phyloP scores from a whole-genome alignment of 495 filamentous ascomycete species.

The Aspergillus olivimuriae region DNA sequence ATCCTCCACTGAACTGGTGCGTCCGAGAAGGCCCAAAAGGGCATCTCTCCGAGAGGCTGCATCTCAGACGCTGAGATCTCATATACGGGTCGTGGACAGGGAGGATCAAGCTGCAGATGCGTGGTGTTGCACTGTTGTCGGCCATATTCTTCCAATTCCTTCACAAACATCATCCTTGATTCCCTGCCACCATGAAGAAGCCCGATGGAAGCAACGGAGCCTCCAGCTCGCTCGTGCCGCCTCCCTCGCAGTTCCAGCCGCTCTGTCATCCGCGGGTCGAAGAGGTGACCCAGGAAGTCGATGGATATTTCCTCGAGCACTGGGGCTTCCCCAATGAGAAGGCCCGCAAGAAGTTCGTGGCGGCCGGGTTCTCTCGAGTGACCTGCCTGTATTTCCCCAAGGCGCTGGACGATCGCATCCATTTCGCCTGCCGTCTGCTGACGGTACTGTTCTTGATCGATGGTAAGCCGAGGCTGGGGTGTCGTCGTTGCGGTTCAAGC shows the following conservation, averaged over 20 bases:
- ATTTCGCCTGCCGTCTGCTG: slow-evolving; percentile 23
- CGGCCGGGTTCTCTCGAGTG: slow-evolving; percentile 26
- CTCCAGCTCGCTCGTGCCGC: background rate
- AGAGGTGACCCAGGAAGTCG: slow-evolving; percentile 10
- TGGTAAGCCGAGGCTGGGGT: slow-evolving; percentile 18
- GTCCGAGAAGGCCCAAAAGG: background rate
- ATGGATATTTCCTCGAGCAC: slow-evolving; percentile 31
- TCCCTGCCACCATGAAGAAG: background rate
- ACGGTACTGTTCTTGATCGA: slow-evolving; percentile 31
- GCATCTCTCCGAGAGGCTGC: background rate
- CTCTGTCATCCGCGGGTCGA: slow-evolving; percentile 1
- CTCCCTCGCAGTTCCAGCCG: background rate
- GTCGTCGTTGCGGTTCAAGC: background rate
- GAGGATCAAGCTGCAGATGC: too few relatives aligned
- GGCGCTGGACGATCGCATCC: slow-evolving; percentile 28
- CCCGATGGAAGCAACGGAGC: background rate
- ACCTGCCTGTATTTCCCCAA: slow-evolving; percentile 32
- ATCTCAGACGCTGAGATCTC: background rate
- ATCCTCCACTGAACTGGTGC: background rate
- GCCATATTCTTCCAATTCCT: background rate
- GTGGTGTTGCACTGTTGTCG: too few relatives aligned
- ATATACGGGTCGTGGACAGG: background rate
- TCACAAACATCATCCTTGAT: background rate
- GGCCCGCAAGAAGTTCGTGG: slow-evolving; percentile 22
- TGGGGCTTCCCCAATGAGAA: slow-evolving; percentile 24